Evolutionary conservation across 2,329 filamentous ascomycete species (phyloP), one percentile per base, ranked within the genome.

Genomic region (Aspergillus fischeri): DNA sequence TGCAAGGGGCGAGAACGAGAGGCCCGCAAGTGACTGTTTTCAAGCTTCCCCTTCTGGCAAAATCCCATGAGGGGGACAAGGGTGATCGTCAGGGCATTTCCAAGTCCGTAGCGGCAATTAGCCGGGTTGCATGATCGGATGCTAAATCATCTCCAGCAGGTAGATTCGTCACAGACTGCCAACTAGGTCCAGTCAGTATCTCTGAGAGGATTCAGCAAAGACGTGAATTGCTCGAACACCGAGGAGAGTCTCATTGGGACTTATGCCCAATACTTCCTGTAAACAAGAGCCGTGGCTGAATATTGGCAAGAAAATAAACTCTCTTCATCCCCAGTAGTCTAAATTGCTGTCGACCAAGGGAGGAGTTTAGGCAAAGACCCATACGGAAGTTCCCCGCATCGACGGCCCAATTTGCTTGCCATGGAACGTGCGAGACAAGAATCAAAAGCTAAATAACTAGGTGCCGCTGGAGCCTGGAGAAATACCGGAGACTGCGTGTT

Each of bases 41-140:
- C 21, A 45, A 45, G n/a, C 42, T 56, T 44, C 59, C 49, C 32
- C 11, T 56, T 61, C 53, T 29, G 52, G 59, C 35, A 61, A 59
- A 59, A 59, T 45, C 51, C 59, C 56, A 54, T 56, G 59, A 56
- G 59, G 56, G 52, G 56, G 35, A 53, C 42, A 35, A 41, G 50
- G 48, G 28, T 27, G 24, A 29, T 35, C 20, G 14, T 45, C 42
- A 24, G 42, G 42, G 42, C 42, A 20, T 10, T 47, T 17, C 49
- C 28, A 5, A 27, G 25, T 29, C 3, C 35, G 42, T 41, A 41
- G 21, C 25, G n/a, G 32, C 10, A 54, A 44, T 51, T 50, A 9
- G 24, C 52, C 52, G 42, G 47, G 24, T 38, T 51, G 48, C 49
- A 55, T 51, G 51, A 41, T 25, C 2, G 3, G 32, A 38, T 45